Evolutionary conservation across 2,329 filamentous ascomycete genomes (phyloP).

Genomic region (Orbilia javanica): DNA sequence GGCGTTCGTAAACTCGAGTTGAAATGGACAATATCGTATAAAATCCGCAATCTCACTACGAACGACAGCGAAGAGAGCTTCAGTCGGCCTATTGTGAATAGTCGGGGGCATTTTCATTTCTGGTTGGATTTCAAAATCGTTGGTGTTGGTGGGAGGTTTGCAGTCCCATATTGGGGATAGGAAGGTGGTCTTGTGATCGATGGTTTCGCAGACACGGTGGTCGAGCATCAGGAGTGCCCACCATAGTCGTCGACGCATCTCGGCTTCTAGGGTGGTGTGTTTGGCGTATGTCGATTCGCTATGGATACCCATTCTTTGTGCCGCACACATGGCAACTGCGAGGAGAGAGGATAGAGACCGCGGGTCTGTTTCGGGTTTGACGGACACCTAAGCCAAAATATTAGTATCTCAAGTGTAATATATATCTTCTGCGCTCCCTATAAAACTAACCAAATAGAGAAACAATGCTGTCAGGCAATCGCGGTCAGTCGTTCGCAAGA

Average conservation of each 20-base stretch:
- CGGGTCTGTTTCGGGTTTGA: constrained; percentile 68
- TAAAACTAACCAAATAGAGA: constrained; percentile 72
- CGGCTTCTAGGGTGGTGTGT: constrained; percentile 68
- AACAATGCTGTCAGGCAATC: constrained; percentile 76
- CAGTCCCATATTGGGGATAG: constrained; percentile 64
- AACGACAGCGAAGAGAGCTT: constrained; percentile 67
- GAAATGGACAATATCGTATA: constrained; percentile 65
- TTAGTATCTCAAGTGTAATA: neutral
- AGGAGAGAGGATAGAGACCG: constrained; percentile 74
- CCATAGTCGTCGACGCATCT: constrained; percentile 74
- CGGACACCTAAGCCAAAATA: constrained; percentile 62
- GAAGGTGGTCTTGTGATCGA: constrained; percentile 64
- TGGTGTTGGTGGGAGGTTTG: constrained; percentile 32
- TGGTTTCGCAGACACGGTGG: constrained; percentile 68
- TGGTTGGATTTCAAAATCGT: constrained; percentile 42
- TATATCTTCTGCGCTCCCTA: neutral
- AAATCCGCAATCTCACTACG: constrained; percentile 66
- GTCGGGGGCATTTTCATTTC: constrained; percentile 32
- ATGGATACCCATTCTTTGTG: constrained; percentile 73
- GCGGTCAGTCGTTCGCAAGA: constrained; percentile 75
- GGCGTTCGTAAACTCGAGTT: constrained; percentile 69
- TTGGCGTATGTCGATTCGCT: constrained; percentile 69
- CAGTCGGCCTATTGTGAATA: constrained; percentile 63
- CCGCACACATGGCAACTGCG: constrained; percentile 72
- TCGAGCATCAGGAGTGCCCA: constrained; percentile 74